Base-by-base conservation (phyloP, 2,329 filamentous ascomycete genomes). In the Stemphylium lycopersici region DNA sequence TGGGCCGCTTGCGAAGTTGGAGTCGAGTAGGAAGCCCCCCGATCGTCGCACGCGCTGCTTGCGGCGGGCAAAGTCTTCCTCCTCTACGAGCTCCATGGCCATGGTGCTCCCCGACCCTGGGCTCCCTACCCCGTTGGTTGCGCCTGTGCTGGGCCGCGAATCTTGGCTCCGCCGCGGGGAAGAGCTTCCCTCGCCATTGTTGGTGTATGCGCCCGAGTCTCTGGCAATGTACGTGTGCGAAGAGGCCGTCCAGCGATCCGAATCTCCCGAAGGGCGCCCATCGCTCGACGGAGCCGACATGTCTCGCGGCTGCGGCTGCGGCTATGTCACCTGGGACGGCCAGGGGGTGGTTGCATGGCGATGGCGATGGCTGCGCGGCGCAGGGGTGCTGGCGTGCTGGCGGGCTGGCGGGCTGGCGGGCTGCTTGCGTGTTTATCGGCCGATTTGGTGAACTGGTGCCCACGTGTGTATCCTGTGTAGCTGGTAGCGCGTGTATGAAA, bases 11-110 rank as follows among this genome's bases (percentile, higher is more conserved):
- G 68, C 56, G 56, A 77, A 69, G 61, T 75, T 61, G 16, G 74
- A 66, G 32, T 82, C 79, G 33, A 84, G 69, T 37, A 84, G 63
- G 53, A 80, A 80, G 31, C 78, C 77, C 20, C 76, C 77, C 12
- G 75, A 71, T 47, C 68, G 71, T 47, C 69, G 66, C 4, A 63
- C 55, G 18, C 69, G 62, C 39, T 69, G 69, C 48, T 66, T 65
- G 38, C 68, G 65, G 41, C 62, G 65, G 41, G 66, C 66, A 61
- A 72, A 70, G 52, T 75, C 72, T 34, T 67, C 66, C 44, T 70
- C 69, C 20, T 66, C 60, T 39, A 69, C 64, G 2, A 63, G 58
- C 7, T 71, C 70, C 11, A 40, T 54, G 5, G 50, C 59, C 53
- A 73, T 53, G 29, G 59, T 49, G 26, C 55, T 62, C 6, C 41